Conservation (phyloP, 2,329 filamentous ascomycete genomes). For the Didymella pomorum region DNA sequence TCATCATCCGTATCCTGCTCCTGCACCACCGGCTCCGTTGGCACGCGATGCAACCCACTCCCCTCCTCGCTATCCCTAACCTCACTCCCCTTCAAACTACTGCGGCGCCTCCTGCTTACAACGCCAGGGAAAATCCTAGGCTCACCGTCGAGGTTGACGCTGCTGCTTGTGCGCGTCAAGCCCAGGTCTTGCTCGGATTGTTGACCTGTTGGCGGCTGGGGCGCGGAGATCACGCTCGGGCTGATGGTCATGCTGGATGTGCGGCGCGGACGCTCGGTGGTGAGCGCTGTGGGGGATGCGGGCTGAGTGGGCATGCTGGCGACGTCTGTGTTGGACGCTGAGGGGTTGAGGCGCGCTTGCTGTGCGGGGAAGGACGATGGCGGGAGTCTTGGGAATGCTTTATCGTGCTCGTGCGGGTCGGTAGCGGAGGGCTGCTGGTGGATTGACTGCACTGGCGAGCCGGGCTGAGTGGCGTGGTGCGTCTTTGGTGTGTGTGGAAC, state of each 20-base stretch:
- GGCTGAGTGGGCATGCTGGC: constrained; percentile 30
- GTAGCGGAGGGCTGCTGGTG: constrained; percentile 52
- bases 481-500: constrained; percentile 44
- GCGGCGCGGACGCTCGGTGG: constrained; percentile 37
- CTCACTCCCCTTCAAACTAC: constrained; percentile 16
- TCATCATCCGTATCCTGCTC: constrained; percentile 23
- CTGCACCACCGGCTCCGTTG: constrained; percentile 27
- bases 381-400: constrained; percentile 39
- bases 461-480: constrained; percentile 42
- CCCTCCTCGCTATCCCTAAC: constrained; percentile 13
- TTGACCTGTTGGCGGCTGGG: constrained; percentile 28
- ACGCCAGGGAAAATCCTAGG: constrained; percentile 77
- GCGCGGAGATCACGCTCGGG: constrained; percentile 29
- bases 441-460: constrained; percentile 53
- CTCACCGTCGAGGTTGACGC: constrained; percentile 59
- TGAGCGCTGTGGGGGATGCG: constrained; percentile 36
- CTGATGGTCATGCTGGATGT: constrained; percentile 42
- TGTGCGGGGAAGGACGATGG: constrained; percentile 45
- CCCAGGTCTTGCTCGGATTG: constrained; percentile 27
- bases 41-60: constrained; percentile 24
- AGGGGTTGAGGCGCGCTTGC: constrained; percentile 48
- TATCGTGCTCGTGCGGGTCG: constrained; percentile 46
- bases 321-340: constrained; percentile 32
- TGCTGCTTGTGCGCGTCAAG: constrained; percentile 37
- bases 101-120: constrained; percentile 57